Evolutionary conservation across 805 yeast species (phyloP), one percentile per base, ranked within the genome.

Genomic region (Danielozyma ontarioensis): DNA sequence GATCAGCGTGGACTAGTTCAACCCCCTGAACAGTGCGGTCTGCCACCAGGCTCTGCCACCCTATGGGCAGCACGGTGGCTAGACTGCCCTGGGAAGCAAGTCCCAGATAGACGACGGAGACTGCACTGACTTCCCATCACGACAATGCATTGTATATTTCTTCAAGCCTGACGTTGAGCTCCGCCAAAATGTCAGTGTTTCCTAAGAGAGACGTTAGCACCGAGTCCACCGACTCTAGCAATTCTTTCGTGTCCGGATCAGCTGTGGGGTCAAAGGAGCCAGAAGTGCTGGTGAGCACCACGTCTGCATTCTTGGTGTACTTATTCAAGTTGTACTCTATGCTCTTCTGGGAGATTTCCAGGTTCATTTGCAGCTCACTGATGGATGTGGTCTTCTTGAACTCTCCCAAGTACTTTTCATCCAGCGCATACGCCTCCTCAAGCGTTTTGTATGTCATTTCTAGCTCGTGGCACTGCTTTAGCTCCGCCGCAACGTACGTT

Each of bases 401-500:
- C 26, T 62, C 62, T 11, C 40, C 39, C 30, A 62, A 50, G 35
- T 66, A 63, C 29, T 43, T 44, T 18, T 40, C 37, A 41, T 66
- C 72, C 53, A 51, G 58, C 29, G 54, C 45, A 41, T 50, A 53
- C 17, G 42, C 40, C 23, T 39, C 33, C 17, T 57, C 40, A 4
- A 54, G 36, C 13, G 53, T 49, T 8, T 45, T 41, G 29, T 50
- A 47, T 36, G 58, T 47, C 6, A 39, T 37, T 31, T 60, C 55
- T 13, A 66, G 45, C 7, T 59, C 64, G 22, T 48, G 41, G 25
- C 64, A 46, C 37, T 64, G 70, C 31, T 57, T 57, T 23, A 55
- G 28, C 39, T 66, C 72, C 2, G 71, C 70, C 61, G 51, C 59
- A 13, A 65, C 45, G 34, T 59, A 55, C 11, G 67, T 57, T 35